phyloP scores from a whole-genome alignment of 2,329 filamentous ascomycete genomes.

The Colletotrichum tofieldiae region DNA sequence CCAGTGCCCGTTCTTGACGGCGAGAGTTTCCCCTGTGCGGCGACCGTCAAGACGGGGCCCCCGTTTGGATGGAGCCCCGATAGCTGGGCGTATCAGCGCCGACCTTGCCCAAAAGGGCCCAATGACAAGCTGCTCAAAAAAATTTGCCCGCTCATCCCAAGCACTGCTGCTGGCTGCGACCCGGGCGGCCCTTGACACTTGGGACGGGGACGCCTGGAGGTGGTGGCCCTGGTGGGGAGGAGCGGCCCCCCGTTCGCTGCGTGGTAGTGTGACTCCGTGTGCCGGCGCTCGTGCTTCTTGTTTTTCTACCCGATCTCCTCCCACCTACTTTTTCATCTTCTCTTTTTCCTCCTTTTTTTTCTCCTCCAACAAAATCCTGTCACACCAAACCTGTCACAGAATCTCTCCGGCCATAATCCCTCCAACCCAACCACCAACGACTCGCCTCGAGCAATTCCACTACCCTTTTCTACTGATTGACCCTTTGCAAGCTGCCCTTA shows the following conservation, averaged over 20 bases:
- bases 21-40: slow-evolving; percentile 35
- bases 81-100: slow-evolving; percentile 31
- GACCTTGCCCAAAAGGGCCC: slow-evolving; percentile 33
- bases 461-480: slow-evolving; percentile 49
- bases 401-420: slow-evolving; percentile 34
- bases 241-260: slow-evolving; percentile 14
- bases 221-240: slow-evolving; percentile 4
- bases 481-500: slow-evolving; percentile 75
- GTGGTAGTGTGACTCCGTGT: slow-evolving; percentile 36
- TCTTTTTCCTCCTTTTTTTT: slow-evolving; percentile 43
- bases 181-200: slow-evolving; percentile 3
- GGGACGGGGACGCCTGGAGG: slow-evolving; percentile 13
- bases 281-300: slow-evolving; percentile 25
- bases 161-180: slow-evolving; percentile 24
- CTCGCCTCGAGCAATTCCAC: slow-evolving; percentile 41
- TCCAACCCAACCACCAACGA: slow-evolving; percentile 23
- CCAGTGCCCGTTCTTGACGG: slow-evolving; percentile 3
- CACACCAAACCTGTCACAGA: slow-evolving; percentile 35
- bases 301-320: slow-evolving; percentile 41
- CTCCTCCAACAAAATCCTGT: slow-evolving; percentile 25
- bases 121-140: slow-evolving; percentile 42
- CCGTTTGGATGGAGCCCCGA: slow-evolving; percentile 13
- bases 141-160: slow-evolving; percentile 33
- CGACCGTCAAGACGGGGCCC: slow-evolving; percentile 3
- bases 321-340: slow-evolving; percentile 33